Evolutionary conservation across 305 asterid species (phyloP), one percentile per base, ranked within the genome.

Genomic region (Fraxinus nigra): DNA sequence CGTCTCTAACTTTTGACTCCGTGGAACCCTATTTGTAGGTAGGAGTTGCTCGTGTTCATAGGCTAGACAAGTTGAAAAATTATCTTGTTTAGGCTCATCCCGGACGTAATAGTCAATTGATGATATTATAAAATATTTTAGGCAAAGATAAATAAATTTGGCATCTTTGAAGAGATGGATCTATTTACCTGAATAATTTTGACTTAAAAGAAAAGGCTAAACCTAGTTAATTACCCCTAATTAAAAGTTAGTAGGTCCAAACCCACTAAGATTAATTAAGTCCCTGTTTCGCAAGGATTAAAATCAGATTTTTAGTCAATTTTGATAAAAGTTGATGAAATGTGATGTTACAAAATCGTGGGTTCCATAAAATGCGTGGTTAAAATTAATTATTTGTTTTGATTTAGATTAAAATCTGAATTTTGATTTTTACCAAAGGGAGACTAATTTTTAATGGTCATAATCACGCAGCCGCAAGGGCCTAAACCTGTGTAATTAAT

Each of bases 161-260:
- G 79, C n/a, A 34, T 26, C 40, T 75, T 76, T 14, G 6, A 51
- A 1, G 54, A 4, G 75, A 83, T 81, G 69, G 87, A 61, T 78
- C 46, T 82, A 85, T 89, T 91, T 87, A 88, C 81, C 86, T 82
- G 88, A 89, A 84, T 78, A 85, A 79, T 48, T 83, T 89, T 90
- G 92, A 90, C 90, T 79, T 83, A 84, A 87, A 84, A 54, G 40
- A 33, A 86, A 86, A 86, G 78, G 84, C 10, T 72, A 77, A 84
- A 85, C 34, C 20, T 20, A 83, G 89, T 70, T 67, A 80, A 83
- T 65, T 46, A 78, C 79, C 51, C 51, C 80, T 84, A 75, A 84
- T 82, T 87, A 86, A 61, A 89, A 90, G 88, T 79, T 18, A 63
- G 82, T 82, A 59, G 89, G 92, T 78, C 83, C 83, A 80, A 84